Evolutionary conservation across 495 filamentous ascomycete species (phyloP), one percentile per base, ranked within the genome.

Genomic region (Aspergillus taichungensis): DNA sequence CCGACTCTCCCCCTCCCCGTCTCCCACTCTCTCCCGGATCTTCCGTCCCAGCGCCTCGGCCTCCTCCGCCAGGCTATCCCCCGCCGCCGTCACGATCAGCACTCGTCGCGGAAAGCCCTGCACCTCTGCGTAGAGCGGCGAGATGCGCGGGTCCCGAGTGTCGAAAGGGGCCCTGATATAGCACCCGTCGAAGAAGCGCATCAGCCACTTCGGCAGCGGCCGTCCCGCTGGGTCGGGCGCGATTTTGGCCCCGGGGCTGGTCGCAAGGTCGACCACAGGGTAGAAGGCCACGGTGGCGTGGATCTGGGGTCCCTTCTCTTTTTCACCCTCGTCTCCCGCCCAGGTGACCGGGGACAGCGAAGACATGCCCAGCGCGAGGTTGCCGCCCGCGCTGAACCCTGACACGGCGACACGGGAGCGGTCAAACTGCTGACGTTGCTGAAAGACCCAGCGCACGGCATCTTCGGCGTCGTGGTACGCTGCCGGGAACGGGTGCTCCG

Each of bases 401-500:
- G 66, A 71, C 12, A 72, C 40, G 10, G 69, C 66, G 11, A 73
- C 37, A 3, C 55, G 63, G 4, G 57, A 51, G 8, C 41, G 34
- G 36, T 72, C 59, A 34, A 68, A 73, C 13, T 60, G 53, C 5
- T 61, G 53, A 2, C 63, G 53, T 1, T 52, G 54, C 6, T 54
- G 29, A 0, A 63, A 53, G 4, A 64, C 64, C 46, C 66, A 67
- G 7, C 55, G 57, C 28, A 72, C 55, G 8, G 50, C 53, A 48
- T 72, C 68, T 46, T 73, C 65, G 30, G 76, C 84, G 50, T 94
- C 87, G 32, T 94, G 69, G 11, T 94, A 59, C 5, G 84, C 83
- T 0, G 83, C 74, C 11, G 87, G 86, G 60, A 92, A 92, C 0
- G 85, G 76, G 50, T 82, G 54, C 57, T 92, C 84, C 0, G 88